Evolutionary conservation across 805 yeast genomes (phyloP).

Genomic region (Saccharomycopsis capsularis): DNA sequence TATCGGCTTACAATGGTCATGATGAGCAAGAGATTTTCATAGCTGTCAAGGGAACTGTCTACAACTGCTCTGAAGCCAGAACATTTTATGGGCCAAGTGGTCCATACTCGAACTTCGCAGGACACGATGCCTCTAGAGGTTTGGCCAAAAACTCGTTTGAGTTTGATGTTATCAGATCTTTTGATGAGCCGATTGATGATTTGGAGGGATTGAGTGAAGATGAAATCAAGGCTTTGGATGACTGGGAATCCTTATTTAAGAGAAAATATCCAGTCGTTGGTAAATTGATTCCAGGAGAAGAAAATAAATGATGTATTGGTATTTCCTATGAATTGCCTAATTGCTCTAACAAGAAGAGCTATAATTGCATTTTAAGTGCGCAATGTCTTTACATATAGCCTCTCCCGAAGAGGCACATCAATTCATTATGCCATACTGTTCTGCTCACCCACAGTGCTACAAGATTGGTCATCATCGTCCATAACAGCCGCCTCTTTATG

Average conservation of each 20-base stretch:
- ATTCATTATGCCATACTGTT: too few relatives aligned
- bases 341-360: too few relatives aligned
- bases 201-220: constrained; percentile 51
- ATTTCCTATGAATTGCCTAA: too few relatives aligned
- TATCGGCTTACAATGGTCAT: constrained; percentile 72
- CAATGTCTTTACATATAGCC: too few relatives aligned
- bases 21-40: constrained; percentile 76
- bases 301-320: too few relatives aligned
- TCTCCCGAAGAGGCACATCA: too few relatives aligned
- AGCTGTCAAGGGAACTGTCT: constrained; percentile 81
- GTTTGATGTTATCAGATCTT: constrained; percentile 49
- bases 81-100: constrained; percentile 94
- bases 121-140: constrained; percentile 92
- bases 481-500: too few relatives aligned
- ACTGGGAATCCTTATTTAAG: constrained; percentile 80
- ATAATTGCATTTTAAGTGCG: too few relatives aligned
- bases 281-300: constrained; percentile 46
- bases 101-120: constrained; percentile 90
- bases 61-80: constrained; percentile 73
- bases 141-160: constrained; percentile 87
- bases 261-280: constrained; percentile 83
- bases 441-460: too few relatives aligned
- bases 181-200: constrained; percentile 73
- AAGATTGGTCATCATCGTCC: too few relatives aligned
- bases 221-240: constrained; percentile 63